Evolutionary conservation across 139 green algal genomes (phyloP), one percentile per base, ranked within the genome.

Genomic region (Micractinium sp.): DNA sequence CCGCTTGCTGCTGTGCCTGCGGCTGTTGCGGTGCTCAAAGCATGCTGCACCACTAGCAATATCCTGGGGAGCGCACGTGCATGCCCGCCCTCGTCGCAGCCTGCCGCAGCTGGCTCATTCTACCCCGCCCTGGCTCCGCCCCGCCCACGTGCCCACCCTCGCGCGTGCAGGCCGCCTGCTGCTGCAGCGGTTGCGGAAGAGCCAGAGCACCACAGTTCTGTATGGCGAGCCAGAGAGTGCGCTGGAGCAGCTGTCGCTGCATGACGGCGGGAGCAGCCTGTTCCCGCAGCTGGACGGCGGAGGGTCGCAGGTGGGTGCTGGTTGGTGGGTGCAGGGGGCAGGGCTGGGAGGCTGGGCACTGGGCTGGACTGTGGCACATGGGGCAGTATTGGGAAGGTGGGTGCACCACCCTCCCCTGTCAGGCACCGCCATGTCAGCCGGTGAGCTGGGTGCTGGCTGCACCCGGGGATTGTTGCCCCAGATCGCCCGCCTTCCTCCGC

Each of bases 151-250:
- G 12, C 66, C 69, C 31, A 1, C 85, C 71, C 84, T 31, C 35
- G 25, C 69, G 5, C 39, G 16, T 76, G 31, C 33, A 97, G 96
- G 97, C 86, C 96, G 96, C 29, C 89, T 98, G 39, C 93, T 98
- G 71, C 87, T 95, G 33, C 94, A 98, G 90, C 92, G 95, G n/a
- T 92, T 98, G 47, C 91, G 95, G 19, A 95, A 96, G 61, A 97
- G 94, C 81, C 92, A 95, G 56, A 96, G 93, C 85, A 93, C 90
- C 16, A 94, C 92, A 25, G 88, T 90, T 29, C 80, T 96, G 69
- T 95, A 94, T 73, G 90, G 89, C 41, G 93, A 96, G 31, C 91
- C 94, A 86, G 90, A 81, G 14, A 79, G 76, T 36, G 76, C 82
- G n/a, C 38, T 86, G n/a, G 91, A 92, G 80, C 71, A 75, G 60